Evolutionary conservation across 2,329 filamentous ascomycete genomes (phyloP), one percentile per base, ranked within the genome.

Genomic region (Davidsoniella neocaledoniae): DNA sequence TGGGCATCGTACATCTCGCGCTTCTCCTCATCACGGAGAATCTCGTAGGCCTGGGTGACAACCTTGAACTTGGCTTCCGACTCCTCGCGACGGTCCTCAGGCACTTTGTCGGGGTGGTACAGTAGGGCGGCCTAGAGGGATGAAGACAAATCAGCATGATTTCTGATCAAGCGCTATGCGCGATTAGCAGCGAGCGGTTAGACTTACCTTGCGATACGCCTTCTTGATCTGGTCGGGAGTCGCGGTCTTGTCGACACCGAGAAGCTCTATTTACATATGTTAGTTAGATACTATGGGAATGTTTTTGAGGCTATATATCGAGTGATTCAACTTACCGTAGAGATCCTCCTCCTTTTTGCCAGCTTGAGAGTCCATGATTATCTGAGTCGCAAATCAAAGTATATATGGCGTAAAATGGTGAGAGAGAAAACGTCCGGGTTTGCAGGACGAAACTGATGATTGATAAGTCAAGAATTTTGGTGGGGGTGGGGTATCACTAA

Each of bases 101-200:
- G 73, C 51, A 94, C 91, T 69, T 98, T 98, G 69, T 98, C 91
- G 43, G 91, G 91, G 62, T 98, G 91, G 61, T 87, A 84, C 63
- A 79, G 77, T 49, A 95, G 74, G 10, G 90, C 87, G 56, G 86
- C 81, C 86, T 93, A 58, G 49, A 50, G 56, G 21, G 55, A 54
- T 43, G 51, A 47, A 21, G 12, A 46, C 12, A 16, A n/a, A 9
- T 33, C 17, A 12, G 39, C 33, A 36, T 48, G 26, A 53, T 25
- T 43, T 16, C 17, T 2, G 16, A 29, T n/a, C 8, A 4, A 16
- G 16, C 14, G 23, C 10, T n/a, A 41, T 17, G 19, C 12, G 12
- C 19, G 29, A 6, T 6, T 29, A 25, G 38, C 4, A 16, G 6
- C 53, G 16, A 12, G 23, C 19, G 21, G 8, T 50, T 49, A n/a